Conservation (phyloP, 768 basidiomycete genomes). For the Tricholoma hemisulphureum region DNA sequence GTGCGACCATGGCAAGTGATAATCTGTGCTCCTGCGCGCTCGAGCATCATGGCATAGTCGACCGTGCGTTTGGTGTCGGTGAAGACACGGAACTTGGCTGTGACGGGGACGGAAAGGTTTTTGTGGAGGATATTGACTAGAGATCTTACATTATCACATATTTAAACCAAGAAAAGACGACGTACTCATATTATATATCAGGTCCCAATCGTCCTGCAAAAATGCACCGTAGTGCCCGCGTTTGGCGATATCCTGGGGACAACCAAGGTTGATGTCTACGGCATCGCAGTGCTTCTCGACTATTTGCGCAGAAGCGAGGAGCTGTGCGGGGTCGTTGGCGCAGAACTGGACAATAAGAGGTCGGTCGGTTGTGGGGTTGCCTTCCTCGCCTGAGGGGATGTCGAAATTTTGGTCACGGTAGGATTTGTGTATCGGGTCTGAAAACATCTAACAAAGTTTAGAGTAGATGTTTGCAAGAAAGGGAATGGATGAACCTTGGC, state of each 20-base stretch:
- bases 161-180: slow-evolving; percentile 8
- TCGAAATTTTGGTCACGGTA: slow-evolving; percentile 70
- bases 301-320: slow-evolving; percentile 73
- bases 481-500: slow-evolving; percentile 57
- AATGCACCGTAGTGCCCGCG: slow-evolving; percentile 87
- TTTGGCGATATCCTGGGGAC: slow-evolving; percentile 94
- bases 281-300: slow-evolving; percentile 86
- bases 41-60: slow-evolving; percentile 94
- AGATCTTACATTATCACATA: background rate
- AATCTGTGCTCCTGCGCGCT: slow-evolving; percentile 92
- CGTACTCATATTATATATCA: slow-evolving; percentile 78
- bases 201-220: slow-evolving; percentile 92
- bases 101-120: slow-evolving; percentile 88
- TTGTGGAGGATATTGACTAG: slow-evolving; percentile 83
- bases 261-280: slow-evolving; percentile 90
- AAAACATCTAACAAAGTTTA: slow-evolving; percentile 54
- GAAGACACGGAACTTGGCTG: slow-evolving; percentile 94
- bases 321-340: slow-evolving; percentile 79
- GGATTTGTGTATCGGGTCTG: slow-evolving; percentile 46
- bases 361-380: slow-evolving; percentile 65
- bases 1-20: slow-evolving; percentile 90
- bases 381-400: slow-evolving; percentile 76
- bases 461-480: background rate
- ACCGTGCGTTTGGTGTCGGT: slow-evolving; percentile 83
- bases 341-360: slow-evolving; percentile 94